These are phyloP conservation scores for Aspergillus sclerotiicarbonarius DNA, from an alignment of 495 filamentous ascomycete genomes.

Conservation along the genomic window DNA sequence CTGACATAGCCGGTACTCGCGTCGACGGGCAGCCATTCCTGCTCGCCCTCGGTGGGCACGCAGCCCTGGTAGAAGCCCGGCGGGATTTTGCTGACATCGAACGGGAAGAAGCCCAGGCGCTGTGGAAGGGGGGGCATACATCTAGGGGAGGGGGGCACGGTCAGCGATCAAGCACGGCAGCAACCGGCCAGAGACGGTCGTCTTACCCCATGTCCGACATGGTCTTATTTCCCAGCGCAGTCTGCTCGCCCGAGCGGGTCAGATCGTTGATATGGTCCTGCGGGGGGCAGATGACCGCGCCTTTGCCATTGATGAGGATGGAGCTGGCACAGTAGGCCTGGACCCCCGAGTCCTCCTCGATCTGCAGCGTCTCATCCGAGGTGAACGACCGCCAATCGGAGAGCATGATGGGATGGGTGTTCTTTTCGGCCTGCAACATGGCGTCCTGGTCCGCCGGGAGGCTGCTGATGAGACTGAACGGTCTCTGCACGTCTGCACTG, in stretches of 20 bases:
- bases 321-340: constrained; percentile 46
- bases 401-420: constrained; percentile 39
- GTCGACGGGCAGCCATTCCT: constrained; percentile 38
- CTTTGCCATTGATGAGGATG: constrained; percentile 54
- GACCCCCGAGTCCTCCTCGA: constrained; percentile 34
- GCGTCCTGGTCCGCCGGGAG: constrained; percentile 30
- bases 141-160: constrained; percentile 6
- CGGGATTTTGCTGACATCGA: constrained; percentile 36
- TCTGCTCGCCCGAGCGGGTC: constrained; percentile 25
- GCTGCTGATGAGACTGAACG: constrained; percentile 40
- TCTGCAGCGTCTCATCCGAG: constrained; percentile 39
- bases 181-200: background rate
- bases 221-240: constrained; percentile 29
- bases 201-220: constrained; percentile 52
- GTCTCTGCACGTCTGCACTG: constrained; percentile 14
- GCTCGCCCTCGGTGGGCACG: constrained; percentile 34
- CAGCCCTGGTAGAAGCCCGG: constrained; percentile 37
- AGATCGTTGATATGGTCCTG: constrained; percentile 34
- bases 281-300: constrained; percentile 46
- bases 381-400: constrained; percentile 55
- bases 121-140: constrained; percentile 33
- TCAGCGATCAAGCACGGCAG: background rate
- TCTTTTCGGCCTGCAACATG: constrained; percentile 39
- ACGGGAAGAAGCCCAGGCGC: constrained; percentile 27
- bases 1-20: constrained; percentile 39